These are phyloP conservation scores for Suillus tomentosus DNA, from an alignment of 768 basidiomycete species.

Conservation along the genomic window DNA sequence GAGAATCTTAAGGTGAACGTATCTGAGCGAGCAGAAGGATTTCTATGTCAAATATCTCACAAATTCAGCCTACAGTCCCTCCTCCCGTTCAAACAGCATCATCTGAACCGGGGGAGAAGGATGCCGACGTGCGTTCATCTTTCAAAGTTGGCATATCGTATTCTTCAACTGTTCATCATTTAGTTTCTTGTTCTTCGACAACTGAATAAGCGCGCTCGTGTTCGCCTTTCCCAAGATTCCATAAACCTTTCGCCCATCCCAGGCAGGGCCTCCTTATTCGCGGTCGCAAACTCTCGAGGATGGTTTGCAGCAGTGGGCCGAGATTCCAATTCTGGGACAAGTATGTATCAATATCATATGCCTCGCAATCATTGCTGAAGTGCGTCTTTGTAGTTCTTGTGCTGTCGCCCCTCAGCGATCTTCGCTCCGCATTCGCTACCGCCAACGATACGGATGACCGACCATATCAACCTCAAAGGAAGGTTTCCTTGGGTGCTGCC, in stretches of 20 bases:
- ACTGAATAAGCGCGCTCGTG: conserved; percentile 63
- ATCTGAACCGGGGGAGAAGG: conserved; percentile 29
- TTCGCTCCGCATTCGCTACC: conserved; percentile 54
- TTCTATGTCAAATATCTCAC: conserved; percentile 35
- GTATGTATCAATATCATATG: conserved; percentile 31
- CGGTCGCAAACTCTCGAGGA: conserved; percentile 57
- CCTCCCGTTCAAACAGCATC: conserved; percentile 29
- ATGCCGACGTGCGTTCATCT: conserved; percentile 30
- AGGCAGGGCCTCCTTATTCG: conserved; percentile 55
- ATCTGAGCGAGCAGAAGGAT: not conserved
- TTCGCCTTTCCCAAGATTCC: conserved; percentile 57
- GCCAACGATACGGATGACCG: conserved; percentile 41
- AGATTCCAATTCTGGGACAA: conserved; percentile 35
- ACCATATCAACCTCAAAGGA: conserved; percentile 55
- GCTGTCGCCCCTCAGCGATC: conserved; percentile 58
- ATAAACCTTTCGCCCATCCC: conserved; percentile 44
- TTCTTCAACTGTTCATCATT: conserved; percentile 13
- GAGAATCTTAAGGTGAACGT: not conserved
- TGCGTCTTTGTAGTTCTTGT: conserved; percentile 49
- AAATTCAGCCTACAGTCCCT: conserved; percentile 27
- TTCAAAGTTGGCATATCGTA: not conserved
- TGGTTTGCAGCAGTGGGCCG: conserved; percentile 70
- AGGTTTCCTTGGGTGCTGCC: conserved; percentile 43
- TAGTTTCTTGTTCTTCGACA: conserved; percentile 43
- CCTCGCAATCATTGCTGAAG: not conserved